phyloP scores from a whole-genome alignment of 176 grass and related monocot species.

The Bothriochloa decipiens region DNA sequence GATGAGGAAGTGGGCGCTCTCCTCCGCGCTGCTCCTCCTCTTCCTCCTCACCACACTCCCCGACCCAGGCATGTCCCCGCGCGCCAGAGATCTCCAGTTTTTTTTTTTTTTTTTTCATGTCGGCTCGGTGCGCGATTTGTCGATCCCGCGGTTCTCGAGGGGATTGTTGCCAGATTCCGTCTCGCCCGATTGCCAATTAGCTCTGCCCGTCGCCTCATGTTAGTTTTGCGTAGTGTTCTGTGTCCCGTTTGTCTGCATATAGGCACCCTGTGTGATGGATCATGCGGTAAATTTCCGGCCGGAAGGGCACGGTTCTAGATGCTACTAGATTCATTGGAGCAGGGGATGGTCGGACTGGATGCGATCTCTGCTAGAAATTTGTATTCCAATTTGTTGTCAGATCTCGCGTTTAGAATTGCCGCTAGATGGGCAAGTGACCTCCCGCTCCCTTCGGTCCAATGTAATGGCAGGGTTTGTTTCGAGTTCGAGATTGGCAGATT shows the following conservation, averaged over 20 bases:
- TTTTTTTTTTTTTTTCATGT: background rate
- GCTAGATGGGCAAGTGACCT: background rate
- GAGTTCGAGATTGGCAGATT: background rate
- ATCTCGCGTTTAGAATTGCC: conserved; percentile 6
- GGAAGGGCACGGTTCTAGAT: background rate
- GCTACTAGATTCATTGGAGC: background rate
- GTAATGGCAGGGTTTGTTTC: background rate
- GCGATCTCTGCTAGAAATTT: background rate
- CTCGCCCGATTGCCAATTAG: too few relatives aligned
- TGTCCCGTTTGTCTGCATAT: background rate
- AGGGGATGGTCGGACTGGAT: background rate
- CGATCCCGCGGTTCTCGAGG: background rate
- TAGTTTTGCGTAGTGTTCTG: background rate
- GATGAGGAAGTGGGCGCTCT: conserved; percentile 89
- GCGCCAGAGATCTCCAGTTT: background rate
- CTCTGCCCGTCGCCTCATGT: rapidly evolving
- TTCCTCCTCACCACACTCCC: conserved; percentile 79
- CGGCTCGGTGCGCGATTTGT: background rate
- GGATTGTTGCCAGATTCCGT: background rate
- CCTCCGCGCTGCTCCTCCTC: conserved; percentile 75
- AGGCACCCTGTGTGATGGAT: background rate
- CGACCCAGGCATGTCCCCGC: conserved; percentile 59
- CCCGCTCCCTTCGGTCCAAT: conserved; percentile 14
- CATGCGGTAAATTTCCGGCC: background rate
- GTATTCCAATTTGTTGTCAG: background rate